Base-by-base conservation (phyloP, 768 basidiomycete species). In the Boletellus sp. region DNA sequence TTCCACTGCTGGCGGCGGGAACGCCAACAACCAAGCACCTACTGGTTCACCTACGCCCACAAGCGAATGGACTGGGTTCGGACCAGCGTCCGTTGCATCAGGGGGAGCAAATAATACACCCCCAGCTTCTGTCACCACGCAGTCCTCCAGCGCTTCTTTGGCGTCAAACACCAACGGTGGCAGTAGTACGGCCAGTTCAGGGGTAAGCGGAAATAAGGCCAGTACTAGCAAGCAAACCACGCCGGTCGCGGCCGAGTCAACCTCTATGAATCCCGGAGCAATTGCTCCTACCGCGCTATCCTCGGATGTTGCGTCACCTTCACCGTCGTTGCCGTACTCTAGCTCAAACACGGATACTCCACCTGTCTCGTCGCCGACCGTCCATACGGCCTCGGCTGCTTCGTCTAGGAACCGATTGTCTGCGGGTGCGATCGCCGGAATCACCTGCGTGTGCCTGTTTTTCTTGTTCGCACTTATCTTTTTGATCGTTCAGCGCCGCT, bases 401-500 rank as follows among this genome's bases (percentile, higher is more conserved):
- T 53, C 51, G n/a, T 45, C 49, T 32, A 63, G 61, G 41, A 59
- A 62, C 17, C 67, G 66, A 11, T 36, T 79, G 3, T 74, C 80
- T 4, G 59, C 54, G 0, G 79, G 74, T 23, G 74, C 71, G 20
- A 75, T 83, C 41, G 78, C 74, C 9, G 82, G 66, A 34, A 76
- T 83, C 39, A 58, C 55, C 13, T 47, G 71, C 16, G 49, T 72
- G 4, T 56, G 69, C 22, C 47, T 58, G 22, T 22, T 76, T 19
- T 51, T 62, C 38, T 42, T 71, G 17, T 46, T 79, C 9, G 58
- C 52, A 6, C 44, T 78, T 12, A 24, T 74, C 19, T 17, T 83
- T 12, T 58, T 79, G 42, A 39, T 77, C 35, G 54, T 79, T 24
- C 77, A 84, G 34, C 73, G 71, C 28, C 78, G 80, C 23, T 70